Conservation (phyloP, 331 rosid species). For the Ulmus americana region DNA sequence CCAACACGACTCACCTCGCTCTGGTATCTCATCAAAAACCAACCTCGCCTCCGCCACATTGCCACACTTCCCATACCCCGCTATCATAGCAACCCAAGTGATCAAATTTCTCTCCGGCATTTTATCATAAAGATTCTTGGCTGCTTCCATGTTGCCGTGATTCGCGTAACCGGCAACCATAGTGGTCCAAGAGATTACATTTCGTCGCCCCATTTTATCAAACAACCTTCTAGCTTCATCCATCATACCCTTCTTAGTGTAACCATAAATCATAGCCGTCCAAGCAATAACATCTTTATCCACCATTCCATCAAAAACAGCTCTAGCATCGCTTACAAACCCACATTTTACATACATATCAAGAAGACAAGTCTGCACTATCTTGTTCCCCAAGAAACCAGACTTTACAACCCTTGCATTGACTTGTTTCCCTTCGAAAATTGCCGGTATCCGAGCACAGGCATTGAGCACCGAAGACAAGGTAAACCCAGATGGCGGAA, state of each 20-base stretch:
- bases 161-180: slow-evolving; percentile 73
- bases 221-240: slow-evolving; percentile 50
- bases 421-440: slow-evolving; percentile 49
- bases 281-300: slow-evolving; percentile 60
- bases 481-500: slow-evolving; percentile 49
- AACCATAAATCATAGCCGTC: slow-evolving; percentile 67
- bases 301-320: slow-evolving; percentile 44
- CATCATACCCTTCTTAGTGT: slow-evolving; percentile 57
- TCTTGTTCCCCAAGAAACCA: slow-evolving; percentile 46
- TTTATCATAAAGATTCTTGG: slow-evolving; percentile 45
- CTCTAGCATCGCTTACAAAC: slow-evolving; percentile 38
- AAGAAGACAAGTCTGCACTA: slow-evolving; percentile 55
- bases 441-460: slow-evolving; percentile 39
- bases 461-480: slow-evolving; percentile 61
- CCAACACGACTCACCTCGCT: slow-evolving; percentile 35
- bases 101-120: slow-evolving; percentile 41
- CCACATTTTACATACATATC: slow-evolving; percentile 67
- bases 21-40: slow-evolving; percentile 38
- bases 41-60: slow-evolving; percentile 40
- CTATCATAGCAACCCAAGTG: slow-evolving; percentile 53
- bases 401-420: slow-evolving; percentile 38
- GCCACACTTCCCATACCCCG: slow-evolving; percentile 61
- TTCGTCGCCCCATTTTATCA: slow-evolving; percentile 47
- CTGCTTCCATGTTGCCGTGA: slow-evolving; percentile 54
- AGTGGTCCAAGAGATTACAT: slow-evolving; percentile 50